Conservation (phyloP, 1,139 yeast species). For the Debaryomycetaceae sp. region DNA sequence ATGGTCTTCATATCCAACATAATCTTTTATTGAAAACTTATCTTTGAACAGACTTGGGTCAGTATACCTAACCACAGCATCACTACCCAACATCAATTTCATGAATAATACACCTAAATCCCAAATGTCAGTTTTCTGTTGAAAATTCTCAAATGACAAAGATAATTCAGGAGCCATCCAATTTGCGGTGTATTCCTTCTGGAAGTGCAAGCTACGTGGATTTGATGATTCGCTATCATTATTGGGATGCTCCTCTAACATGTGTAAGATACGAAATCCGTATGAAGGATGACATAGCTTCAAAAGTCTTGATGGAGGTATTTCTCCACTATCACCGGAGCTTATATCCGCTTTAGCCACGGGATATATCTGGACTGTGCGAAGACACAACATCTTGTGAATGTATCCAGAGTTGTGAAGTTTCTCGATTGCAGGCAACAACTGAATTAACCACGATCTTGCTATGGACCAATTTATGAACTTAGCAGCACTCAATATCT, state of each 20-base stretch:
- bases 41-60: constrained; percentile 63
- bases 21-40: constrained; percentile 32
- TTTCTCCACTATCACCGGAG: constrained; percentile 3
- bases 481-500: constrained; percentile 66
- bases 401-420: constrained; percentile 77
- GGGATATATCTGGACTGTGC: constrained; percentile 43
- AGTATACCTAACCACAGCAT: constrained; percentile 43
- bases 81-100: constrained; percentile 62
- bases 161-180: constrained; percentile 83
- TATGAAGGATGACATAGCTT: constrained; percentile 69
- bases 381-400: constrained; percentile 66
- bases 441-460: constrained; percentile 82
- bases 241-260: constrained; percentile 54
- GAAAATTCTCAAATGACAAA: constrained; percentile 42
- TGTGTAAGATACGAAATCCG: constrained; percentile 60
- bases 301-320: constrained; percentile 29
- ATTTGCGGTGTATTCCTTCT: constrained; percentile 20
- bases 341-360: background rate
- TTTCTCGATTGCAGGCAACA: constrained; percentile 79
- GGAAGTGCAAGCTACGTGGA: constrained; percentile 4
- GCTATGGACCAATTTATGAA: constrained; percentile 70
- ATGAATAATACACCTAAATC: constrained; percentile 78
- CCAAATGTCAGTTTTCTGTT: constrained; percentile 89
- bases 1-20: constrained; percentile 29
- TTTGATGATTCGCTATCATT: constrained; percentile 8